A percentile compares a stretch with the other conserved stretches of the same genome.
phyloP scores from a whole-genome alignment of 345 rosid genomes.

The Eucalyptus tenuipes region DNA sequence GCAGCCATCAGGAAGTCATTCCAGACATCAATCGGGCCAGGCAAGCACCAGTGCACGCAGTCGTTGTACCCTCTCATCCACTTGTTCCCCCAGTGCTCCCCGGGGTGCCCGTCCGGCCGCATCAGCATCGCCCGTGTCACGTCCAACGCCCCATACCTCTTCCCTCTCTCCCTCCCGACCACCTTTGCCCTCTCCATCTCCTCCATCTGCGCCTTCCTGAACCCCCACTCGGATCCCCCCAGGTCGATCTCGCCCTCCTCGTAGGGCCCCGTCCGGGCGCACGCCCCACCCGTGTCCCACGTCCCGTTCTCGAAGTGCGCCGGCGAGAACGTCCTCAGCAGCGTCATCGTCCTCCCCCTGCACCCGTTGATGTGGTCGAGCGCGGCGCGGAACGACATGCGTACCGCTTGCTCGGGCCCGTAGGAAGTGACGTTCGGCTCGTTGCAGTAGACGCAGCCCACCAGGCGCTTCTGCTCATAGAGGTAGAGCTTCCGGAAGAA shows the following conservation, averaged over 20 bases:
- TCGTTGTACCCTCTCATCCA: constrained; percentile 80
- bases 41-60: constrained; percentile 90
- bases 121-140: constrained; percentile 58
- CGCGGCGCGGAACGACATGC: constrained; percentile 35
- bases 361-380: constrained; percentile 26
- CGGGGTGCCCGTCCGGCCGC: constrained; percentile 87
- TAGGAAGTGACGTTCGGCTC: constrained; percentile 29
- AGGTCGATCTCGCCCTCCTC: constrained; percentile 3
- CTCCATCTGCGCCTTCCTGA: constrained; percentile 39
- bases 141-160: constrained; percentile 37
- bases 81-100: constrained; percentile 52
- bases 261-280: constrained; percentile 46
- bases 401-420: constrained; percentile 25
- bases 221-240: constrained; percentile 21
- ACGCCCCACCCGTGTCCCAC: constrained; percentile 72
- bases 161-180: constrained; percentile 8
- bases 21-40: constrained; percentile 79
- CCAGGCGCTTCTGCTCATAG: constrained; percentile 11
- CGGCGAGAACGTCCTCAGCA: constrained; percentile 74
- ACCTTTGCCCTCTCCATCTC: constrained; percentile 20
- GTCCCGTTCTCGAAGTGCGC: constrained; percentile 77
- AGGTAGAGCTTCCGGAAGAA: constrained; percentile 58
- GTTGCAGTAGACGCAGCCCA: constrained; percentile 65
- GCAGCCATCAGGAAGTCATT: constrained; percentile 50
- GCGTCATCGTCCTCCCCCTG: constrained; percentile 10